Evolutionary conservation across 495 filamentous ascomycete genomes (phyloP), one percentile per base, ranked within the genome.

Genomic region (Penicillium ochrochloron): DNA sequence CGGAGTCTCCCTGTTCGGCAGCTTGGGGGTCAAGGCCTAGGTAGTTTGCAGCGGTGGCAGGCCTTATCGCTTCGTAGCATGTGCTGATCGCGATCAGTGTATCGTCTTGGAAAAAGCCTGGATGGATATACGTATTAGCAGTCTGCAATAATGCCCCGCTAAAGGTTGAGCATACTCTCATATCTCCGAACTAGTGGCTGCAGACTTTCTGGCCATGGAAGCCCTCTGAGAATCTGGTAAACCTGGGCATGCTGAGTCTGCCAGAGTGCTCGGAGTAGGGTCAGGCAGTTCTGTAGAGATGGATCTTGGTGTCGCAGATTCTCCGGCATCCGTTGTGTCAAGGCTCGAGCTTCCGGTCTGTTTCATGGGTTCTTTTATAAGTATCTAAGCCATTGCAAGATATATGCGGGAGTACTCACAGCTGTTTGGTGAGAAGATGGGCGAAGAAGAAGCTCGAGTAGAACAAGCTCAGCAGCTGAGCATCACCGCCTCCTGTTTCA

Each of bases 361-460:
- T 65, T 21, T 53, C 21, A 31, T 37, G 10, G 6, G 42, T 21
- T 25, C 21, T 57, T 37, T 59, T 29, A 61, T 65, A 12, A 53
- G 44, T 56, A 17, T 15, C 8, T 31, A 11, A 42, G 14, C 12
- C 33, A 34, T 60, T 12, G 17, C 59, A 39, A n/a, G 59, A 1
- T 19, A 42, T 27, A 29, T 23, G 12, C 39, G 37, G 14, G 17
- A 5, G 42, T 2, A 67, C 75, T 75, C 52, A 86, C 84, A 84
- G 70, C 69, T 86, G 77, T 53, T 84, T 75, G 10, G 76, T 80
- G 55, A 85, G 76, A 54, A 86, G 80, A 39, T 83, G 81, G 9
- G 82, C 74, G 57, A 86, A 76, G 61, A 86, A 78, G 59, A 83
- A 85, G 34, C 73, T 73, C n/a, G 80, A 78, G 48, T 84, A 85